A percentile compares a stretch with the other conserved stretches of the same genome.
phyloP scores from a whole-genome alignment of 306 rosid genomes.

The Casuarina equisetifolia region DNA sequence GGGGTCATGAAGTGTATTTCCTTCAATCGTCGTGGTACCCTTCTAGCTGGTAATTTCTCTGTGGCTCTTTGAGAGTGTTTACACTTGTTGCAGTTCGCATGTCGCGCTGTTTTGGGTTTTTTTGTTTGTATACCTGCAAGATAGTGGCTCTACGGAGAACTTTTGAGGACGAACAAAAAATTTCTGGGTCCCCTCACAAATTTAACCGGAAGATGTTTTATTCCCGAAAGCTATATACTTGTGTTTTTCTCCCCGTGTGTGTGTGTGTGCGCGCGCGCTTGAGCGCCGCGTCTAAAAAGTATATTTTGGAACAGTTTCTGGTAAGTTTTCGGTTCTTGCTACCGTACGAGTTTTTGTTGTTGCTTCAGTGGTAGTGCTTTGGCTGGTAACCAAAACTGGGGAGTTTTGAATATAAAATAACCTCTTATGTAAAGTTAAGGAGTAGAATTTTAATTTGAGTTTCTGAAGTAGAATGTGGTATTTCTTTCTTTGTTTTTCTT shows the following conservation, averaged over 20 bases:
- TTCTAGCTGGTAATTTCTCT: slow-evolving; percentile 71
- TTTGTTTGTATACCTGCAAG: slow-evolving; percentile 6
- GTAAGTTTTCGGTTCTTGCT: not conserved
- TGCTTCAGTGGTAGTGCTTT: not conserved
- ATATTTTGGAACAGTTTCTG: no score
- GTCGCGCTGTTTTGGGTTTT: not conserved
- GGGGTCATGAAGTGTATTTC: slow-evolving; percentile 92
- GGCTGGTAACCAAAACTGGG: not conserved
- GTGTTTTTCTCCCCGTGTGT: not conserved
- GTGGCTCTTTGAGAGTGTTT: not conserved
- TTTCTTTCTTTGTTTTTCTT: no score
- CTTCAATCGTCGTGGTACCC: slow-evolving; percentile 94
- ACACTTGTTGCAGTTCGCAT: not conserved
- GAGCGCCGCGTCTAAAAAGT: no score
- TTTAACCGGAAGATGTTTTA: not conserved
- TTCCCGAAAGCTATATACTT: not conserved
- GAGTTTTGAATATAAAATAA: no score
- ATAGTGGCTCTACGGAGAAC: not conserved
- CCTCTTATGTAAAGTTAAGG: no score
- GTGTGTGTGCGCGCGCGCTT: no score
- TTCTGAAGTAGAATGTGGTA: no score
- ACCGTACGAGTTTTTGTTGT: not conserved
- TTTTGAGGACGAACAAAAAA: not conserved
- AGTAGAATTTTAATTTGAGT: no score
- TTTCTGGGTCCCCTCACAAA: slow-evolving; percentile 6